These are phyloP conservation scores for Theileria parva DNA, from an alignment of 169 alveolate species.

Conservation along the genomic window DNA sequence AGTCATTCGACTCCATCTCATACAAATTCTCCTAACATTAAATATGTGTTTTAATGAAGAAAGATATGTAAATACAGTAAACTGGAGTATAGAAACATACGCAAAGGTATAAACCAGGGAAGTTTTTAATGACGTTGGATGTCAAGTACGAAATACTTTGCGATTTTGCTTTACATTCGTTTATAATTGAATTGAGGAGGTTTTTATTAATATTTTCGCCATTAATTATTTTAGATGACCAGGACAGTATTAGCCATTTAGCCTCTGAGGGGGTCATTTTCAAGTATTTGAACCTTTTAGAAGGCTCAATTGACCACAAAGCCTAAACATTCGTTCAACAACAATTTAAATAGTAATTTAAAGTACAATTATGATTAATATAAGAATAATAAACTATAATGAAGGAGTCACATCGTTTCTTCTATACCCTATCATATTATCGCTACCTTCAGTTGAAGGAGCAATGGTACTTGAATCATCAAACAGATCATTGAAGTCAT, in stretches of 20 bases:
- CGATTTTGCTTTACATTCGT: constrained; percentile 24
- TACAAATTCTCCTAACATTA: constrained; percentile 35
- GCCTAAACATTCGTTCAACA: constrained; percentile 10
- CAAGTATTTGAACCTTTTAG: neutral
- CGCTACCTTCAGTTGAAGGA: constrained; percentile 13
- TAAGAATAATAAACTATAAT: neutral
- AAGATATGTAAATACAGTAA: neutral
- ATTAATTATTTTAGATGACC: constrained; percentile 49
- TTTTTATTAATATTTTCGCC: constrained; percentile 51
- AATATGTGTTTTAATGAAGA: neutral
- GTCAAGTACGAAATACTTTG: constrained; percentile 33
- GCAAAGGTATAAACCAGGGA: constrained; percentile 50
- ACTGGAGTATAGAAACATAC: constrained; percentile 17
- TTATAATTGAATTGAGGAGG: constrained; percentile 26
- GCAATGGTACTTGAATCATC: constrained; percentile 26
- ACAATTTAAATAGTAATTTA: neutral
- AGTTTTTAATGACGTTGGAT: constrained; percentile 27
- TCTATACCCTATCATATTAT: constrained; percentile 3
- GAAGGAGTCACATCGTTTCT: neutral
- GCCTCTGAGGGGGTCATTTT: constrained; percentile 22
- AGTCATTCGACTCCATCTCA: constrained; percentile 49
- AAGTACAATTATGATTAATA: neutral
- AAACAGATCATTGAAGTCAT: constrained; percentile 17
- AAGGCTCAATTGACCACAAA: constrained; percentile 53
- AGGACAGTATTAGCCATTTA: constrained; percentile 49